Base-by-base conservation (phyloP, 2,329 filamentous ascomycete genomes). In the Trichophyton equinum region DNA sequence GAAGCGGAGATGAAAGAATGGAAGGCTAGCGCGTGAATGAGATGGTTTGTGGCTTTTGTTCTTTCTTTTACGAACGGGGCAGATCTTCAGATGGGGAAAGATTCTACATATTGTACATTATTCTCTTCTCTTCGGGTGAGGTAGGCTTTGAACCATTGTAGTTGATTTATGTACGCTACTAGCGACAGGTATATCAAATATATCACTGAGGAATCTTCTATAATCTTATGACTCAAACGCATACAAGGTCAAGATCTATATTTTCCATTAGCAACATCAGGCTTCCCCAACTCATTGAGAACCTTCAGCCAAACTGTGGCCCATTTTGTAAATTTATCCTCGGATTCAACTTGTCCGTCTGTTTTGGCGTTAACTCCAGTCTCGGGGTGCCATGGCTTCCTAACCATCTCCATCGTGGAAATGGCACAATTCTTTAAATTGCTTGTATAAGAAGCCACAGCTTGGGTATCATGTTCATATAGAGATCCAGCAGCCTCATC, bases 271-370 rank as follows among this genome's bases (percentile, higher is more conserved):
- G 20, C 20, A 20, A 38, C 8, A 38, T 42, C 63, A 9, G 71
- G 65, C 63, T 70, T 74, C 66, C 68, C 68, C 36, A 76, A 71
- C 63, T 75, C 73, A 22, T 75, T 72, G 60, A 80, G 65, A 25
- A 77, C 76, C 55, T 72, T 74, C 42, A 72, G 62, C 80, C 81
- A 84, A 58, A 80, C 82, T 57, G 76, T 77, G n/a, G 81, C 83
- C 91, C 91, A 95, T 15, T 81, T 77, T 0, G 85, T 87, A 69
- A 95, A 95, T 67, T 87, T 88, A 68, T 96, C 91, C 0, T 81
- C 78, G 0, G 79, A 81, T 75, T 74, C 5, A 72, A 70, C 66
- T 85, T 30, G 44, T 5, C 58, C 83, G 51, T 87, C 86, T 36
- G 82, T 78, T 79, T n/a, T 20, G 15, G 40, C 1, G 22, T 84